These are phyloP conservation scores for Musa troglodytarum DNA, from an alignment of 176 grass and related monocot genomes.

Conservation along the genomic window DNA sequence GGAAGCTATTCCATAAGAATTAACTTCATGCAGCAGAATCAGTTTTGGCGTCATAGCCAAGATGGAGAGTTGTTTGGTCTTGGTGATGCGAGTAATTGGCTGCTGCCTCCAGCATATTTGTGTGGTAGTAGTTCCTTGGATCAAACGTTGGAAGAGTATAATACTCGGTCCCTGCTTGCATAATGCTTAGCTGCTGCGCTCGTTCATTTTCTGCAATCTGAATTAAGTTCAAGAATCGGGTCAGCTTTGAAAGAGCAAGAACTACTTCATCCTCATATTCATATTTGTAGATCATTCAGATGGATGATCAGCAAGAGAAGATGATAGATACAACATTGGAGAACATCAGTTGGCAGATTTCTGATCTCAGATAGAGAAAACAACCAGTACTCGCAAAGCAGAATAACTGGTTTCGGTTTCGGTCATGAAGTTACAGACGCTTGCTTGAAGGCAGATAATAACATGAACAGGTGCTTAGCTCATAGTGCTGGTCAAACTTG, in stretches of 20 bases:
- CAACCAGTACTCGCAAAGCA: no score
- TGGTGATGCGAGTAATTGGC: background rate
- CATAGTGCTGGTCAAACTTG: no score
- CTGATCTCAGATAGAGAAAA: no score
- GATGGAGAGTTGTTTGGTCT: background rate
- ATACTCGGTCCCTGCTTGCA: conserved; percentile 15
- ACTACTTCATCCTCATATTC: background rate
- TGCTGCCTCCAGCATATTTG: conserved; percentile 15
- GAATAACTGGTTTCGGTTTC: no score
- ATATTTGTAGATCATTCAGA: background rate
- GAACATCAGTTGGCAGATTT: no score
- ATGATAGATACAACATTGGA: no score
- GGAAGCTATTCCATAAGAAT: background rate
- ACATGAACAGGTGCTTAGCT: no score
- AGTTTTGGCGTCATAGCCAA: background rate
- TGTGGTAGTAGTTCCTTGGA: conserved; percentile 45
- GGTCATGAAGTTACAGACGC: no score
- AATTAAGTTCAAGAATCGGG: background rate
- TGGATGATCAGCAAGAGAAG: no score
- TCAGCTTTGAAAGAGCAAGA: background rate
- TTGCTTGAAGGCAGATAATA: no score
- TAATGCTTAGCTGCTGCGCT: conserved; percentile 38
- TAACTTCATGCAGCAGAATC: conserved; percentile 3
- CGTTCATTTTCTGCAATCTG: conserved; percentile 46
- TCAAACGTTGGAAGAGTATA: conserved; percentile 29